These are phyloP conservation scores for Brasilioporus rufonigricans DNA, from an alignment of 768 basidiomycete species.

Conservation along the genomic window DNA sequence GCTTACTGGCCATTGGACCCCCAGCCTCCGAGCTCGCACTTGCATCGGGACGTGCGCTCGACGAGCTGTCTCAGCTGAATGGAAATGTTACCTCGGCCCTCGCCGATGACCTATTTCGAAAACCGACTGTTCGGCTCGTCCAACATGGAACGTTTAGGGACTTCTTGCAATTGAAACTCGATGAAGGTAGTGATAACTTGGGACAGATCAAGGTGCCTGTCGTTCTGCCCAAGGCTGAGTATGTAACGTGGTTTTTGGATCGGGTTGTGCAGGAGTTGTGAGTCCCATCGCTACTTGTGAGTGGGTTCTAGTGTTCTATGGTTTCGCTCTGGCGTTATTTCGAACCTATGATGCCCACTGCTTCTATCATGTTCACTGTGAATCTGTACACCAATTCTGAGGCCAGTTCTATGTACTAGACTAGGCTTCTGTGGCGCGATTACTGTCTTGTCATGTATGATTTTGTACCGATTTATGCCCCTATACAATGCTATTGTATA, in stretches of 20 bases:
- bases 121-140: conserved; percentile 24
- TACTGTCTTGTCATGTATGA: no score
- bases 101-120: not conserved
- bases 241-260: conserved; percentile 13
- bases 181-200: conserved; percentile 2
- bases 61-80: not conserved
- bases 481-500: no score
- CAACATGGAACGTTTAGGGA: conserved; percentile 21
- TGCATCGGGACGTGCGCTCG: conserved; percentile 7
- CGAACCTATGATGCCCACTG: no score
- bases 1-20: not conserved
- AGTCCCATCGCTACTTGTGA: not conserved
- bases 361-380: not conserved
- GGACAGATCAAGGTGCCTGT: conserved; percentile 24
- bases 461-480: no score
- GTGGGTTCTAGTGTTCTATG: not conserved
- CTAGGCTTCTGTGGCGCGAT: no score
- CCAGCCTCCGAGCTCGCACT: not conserved
- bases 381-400: no score
- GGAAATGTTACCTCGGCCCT: not conserved
- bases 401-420: no score
- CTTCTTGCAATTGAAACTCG: conserved; percentile 15
- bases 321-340: not conserved
- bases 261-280: conserved; percentile 19
- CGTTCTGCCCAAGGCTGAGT: conserved; percentile 12